These are phyloP conservation scores for Colletotrichum tropicicola DNA, from an alignment of 2,329 filamentous ascomycete species.

Conservation along the genomic window DNA sequence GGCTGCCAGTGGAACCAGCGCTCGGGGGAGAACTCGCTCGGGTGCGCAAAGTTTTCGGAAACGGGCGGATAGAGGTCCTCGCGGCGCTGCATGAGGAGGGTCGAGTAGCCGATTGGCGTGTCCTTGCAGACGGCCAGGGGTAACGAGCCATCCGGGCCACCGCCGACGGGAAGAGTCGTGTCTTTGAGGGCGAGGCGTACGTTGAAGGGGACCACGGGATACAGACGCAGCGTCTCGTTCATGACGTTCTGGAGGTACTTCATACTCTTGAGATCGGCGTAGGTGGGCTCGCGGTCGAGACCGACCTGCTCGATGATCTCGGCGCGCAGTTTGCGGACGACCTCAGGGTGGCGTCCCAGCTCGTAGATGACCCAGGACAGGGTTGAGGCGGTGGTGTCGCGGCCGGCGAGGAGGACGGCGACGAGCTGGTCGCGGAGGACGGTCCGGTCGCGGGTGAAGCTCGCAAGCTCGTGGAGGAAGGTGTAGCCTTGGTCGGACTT, in stretches of 20 bases:
- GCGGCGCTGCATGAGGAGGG: constrained; percentile 78
- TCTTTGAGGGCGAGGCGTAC: constrained; percentile 76
- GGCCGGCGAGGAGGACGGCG: constrained; percentile 82
- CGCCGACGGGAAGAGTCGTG: constrained; percentile 78
- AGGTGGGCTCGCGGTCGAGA: constrained; percentile 69
- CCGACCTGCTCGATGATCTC: constrained; percentile 79
- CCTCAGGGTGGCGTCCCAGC: constrained; percentile 74
- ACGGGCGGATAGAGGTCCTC: constrained; percentile 66
- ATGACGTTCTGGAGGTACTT: constrained; percentile 79
- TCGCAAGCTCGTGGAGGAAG: constrained; percentile 86
- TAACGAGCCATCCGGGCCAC: constrained; percentile 67
- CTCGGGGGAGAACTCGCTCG: constrained; percentile 68
- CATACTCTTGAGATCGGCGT: constrained; percentile 87
- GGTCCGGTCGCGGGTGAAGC: constrained; percentile 76
- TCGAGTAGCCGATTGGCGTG: constrained; percentile 71
- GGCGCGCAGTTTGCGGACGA: constrained; percentile 72
- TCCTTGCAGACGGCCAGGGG: constrained; percentile 75
- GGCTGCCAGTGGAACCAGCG: constrained; percentile 73
- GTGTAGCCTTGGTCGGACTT: constrained; percentile 80
- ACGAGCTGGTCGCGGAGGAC: constrained; percentile 87
- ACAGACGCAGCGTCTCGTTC: constrained; percentile 81
- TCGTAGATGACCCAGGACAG: constrained; percentile 88
- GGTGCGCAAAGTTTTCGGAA: constrained; percentile 54
- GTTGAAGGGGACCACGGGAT: constrained; percentile 84
- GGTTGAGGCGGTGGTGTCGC: constrained; percentile 86